Evolutionary conservation across 352 stramenopile genomes (phyloP).

Genomic region (Phytophthora palmivora): DNA sequence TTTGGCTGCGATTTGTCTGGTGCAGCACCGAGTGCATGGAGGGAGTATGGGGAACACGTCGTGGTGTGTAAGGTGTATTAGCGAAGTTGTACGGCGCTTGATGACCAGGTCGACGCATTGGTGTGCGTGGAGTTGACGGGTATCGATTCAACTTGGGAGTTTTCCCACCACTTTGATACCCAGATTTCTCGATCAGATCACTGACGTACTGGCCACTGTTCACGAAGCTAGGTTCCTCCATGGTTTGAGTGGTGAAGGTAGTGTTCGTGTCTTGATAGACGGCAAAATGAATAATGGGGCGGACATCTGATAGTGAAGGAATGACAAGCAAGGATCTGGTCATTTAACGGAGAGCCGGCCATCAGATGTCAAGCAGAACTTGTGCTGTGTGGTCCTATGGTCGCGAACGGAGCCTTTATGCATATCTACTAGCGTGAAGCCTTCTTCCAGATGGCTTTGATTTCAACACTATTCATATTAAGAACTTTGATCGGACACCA

Average conservation of each 20-base stretch:
- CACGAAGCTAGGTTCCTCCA: slow-evolving; percentile 31
- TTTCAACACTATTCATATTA: slow-evolving; percentile 4
- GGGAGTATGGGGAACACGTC: slow-evolving; percentile 9
- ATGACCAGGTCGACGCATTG: slow-evolving; percentile 22
- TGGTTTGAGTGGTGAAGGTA: slow-evolving; percentile 1
- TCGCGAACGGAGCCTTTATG: background rate
- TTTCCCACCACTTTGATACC: slow-evolving; percentile 14
- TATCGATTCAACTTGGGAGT: slow-evolving; percentile 24
- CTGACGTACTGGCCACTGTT: slow-evolving; percentile 37
- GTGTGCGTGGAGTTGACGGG: slow-evolving; percentile 22
- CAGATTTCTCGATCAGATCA: slow-evolving; percentile 38
- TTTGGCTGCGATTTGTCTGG: slow-evolving; percentile 42
- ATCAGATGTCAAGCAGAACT: slow-evolving; percentile 21
- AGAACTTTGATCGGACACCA: too few species aligned
- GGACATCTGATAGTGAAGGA: background rate
- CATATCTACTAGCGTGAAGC: background rate
- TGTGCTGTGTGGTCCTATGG: slow-evolving; percentile 25
- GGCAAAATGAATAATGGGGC: slow-evolving; percentile 11
- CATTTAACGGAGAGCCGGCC: slow-evolving; percentile 20
- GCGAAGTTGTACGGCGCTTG: slow-evolving; percentile 32
- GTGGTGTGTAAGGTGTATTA: slow-evolving; percentile 33
- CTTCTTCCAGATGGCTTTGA: slow-evolving; percentile 16
- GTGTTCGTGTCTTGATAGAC: background rate
- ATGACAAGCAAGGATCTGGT: background rate
- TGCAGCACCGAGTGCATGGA: slow-evolving; percentile 35